Evolutionary conservation across 306 rosid species (phyloP), one percentile per base, ranked within the genome.

Genomic region (Ziziphus jujuba): DNA sequence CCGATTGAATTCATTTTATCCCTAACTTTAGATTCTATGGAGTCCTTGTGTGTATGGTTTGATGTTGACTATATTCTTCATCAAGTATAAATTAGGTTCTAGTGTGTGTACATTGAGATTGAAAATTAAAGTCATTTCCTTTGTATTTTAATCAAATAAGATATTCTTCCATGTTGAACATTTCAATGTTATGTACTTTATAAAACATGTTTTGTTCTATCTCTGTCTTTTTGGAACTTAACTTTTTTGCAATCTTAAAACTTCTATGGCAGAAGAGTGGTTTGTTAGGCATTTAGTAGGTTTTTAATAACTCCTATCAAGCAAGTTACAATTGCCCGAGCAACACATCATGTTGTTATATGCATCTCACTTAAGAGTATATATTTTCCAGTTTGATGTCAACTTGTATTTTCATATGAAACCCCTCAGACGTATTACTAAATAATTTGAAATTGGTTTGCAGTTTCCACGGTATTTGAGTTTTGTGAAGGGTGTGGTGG

Each of bases 401-500:
- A 54, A 7, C 40, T 59, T 40, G 31, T 33, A 4, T 59, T 25
- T 45, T 49, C 12, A 14, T 52, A 43, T 21, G n/a, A 40, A 21
- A 15, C 40, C 23, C 20, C 53, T 6, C 14, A 9, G 28, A 38
- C 1, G 59, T 36, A 56, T n/a, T 34, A 52, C 45, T 25, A 20
- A 70, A 24, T 19, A 47, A 5, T 44, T 15, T 38, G 7, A 61
- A 31, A 56, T 24, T 6, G 47, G 43, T 71, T 75, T 84, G 85
- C 85, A 95, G 99, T 95, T 95, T 66, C 99, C 99, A 1, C 89
- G 97, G 49, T 95, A 95, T 81, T 73, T 90, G 89, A 90, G 96
- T 78, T 95, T 95, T 82, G 97, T 95, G 63, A 95, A 85, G 84
- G 99, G 97, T 75, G 96, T 95, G 66, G 97, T 95, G 20, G 99